Evolutionary conservation across 2,329 filamentous ascomycete genomes (phyloP).

Genomic region (Chaetomiaceae sp.): DNA sequence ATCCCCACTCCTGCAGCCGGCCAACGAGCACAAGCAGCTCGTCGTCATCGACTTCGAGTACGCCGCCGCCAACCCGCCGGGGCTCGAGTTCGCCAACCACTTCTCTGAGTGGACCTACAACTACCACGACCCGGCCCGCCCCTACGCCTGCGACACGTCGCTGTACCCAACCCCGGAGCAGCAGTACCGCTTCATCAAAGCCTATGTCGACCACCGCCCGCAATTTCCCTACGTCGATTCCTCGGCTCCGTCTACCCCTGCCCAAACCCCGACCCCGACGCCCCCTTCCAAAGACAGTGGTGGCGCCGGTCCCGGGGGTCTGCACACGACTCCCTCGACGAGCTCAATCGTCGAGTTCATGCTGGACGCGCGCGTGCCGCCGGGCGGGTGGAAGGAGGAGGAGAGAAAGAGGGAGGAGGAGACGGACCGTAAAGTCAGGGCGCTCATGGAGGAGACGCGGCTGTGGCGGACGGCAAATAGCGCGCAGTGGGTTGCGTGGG

Average conservation of each 20-base stretch:
- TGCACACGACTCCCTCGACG: constrained; percentile 29
- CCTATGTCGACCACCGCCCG: constrained; percentile 80
- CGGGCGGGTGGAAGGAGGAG: constrained; percentile 54
- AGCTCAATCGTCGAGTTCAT: constrained; percentile 67
- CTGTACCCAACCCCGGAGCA: constrained; percentile 75
- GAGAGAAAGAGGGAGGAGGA: constrained; percentile 60
- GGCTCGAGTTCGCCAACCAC: constrained; percentile 93
- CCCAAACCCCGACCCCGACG: constrained; percentile 38
- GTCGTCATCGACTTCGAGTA: constrained; percentile 99
- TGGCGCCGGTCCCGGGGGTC: background rate
- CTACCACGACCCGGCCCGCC: constrained; percentile 69
- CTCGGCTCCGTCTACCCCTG: constrained; percentile 19
- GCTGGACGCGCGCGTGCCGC: constrained; percentile 67
- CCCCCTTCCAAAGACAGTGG: constrained; percentile 29
- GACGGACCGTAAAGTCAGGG: constrained; percentile 62
- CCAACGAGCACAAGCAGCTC: constrained; percentile 92
- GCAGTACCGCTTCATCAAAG: constrained; percentile 77
- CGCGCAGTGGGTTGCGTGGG: constrained; percentile 92
- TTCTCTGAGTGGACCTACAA: constrained; percentile 99
- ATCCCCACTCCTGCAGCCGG: constrained; percentile 80
- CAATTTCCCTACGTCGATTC: constrained; percentile 52
- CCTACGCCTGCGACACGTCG: constrained; percentile 64
- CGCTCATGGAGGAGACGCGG: constrained; percentile 71
- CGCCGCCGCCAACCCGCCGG: constrained; percentile 79
- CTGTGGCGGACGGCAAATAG: constrained; percentile 87